Evolutionary conservation across 345 rosid species (phyloP), one percentile per base, ranked within the genome.

Genomic region (Euclidium syriacum): DNA sequence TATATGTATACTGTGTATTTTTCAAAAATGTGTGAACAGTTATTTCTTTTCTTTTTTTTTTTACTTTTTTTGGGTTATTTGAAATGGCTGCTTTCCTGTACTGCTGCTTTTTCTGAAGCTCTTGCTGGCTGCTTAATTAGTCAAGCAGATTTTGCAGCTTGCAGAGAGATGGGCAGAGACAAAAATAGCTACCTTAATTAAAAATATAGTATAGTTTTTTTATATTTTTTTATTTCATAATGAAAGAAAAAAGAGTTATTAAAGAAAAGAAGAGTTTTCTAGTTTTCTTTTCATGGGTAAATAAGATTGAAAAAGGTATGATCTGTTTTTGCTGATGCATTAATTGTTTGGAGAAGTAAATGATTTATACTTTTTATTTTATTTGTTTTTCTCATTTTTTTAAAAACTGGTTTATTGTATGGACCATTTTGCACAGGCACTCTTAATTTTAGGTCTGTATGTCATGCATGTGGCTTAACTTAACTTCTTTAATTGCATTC

Each of bases 71-170:
- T 66, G 20, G 65, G 24, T 43, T 34, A 64, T 56, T 39, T 62
- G 68, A 44, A 62, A 62, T 62, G 69, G 65, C 75, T 71, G 72
- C 57, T 71, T 47, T 69, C 25, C 10, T 43, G 40, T 69, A 34
- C 19, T 63, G 55, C 43, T 62, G 74, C 58, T 20, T 46, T 29
- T 62, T 70, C 52, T 70, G 71, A 65, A 34, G 58, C 46, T 26
- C 52, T 52, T 72, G 58, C 62, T 59, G 27, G 27, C 39, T 65
- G 66, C 62, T 58, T 72, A 52, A 42, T 58, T 59, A 58, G 68
- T 59, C 60, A 64, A 56, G 49, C 75, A 59, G 68, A 53, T 32
- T 44, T 52, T 54, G 76, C 72, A 65, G 61, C 55, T 72, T 43
- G 67, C 76, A 66, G 68, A n/a, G 38, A 51, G 29, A 59, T 52